phyloP scores from a whole-genome alignment of 352 stramenopile species.

The Globisporangium barbulae region DNA sequence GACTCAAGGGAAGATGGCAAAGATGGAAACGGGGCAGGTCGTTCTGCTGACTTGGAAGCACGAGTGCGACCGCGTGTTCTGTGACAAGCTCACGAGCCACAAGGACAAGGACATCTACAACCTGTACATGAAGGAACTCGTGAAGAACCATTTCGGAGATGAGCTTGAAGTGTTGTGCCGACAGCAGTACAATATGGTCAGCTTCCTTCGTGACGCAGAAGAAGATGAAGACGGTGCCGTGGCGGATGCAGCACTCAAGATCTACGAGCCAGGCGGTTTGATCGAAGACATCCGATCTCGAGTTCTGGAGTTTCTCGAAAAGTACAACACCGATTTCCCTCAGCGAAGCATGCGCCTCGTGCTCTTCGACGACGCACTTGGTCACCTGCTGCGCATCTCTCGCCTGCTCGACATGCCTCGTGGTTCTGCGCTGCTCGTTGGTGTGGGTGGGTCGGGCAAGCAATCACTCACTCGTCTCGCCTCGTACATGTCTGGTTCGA shows the following conservation, averaged over 20 bases:
- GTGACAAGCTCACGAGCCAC: slow-evolving; percentile 96
- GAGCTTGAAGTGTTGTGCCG: slow-evolving; percentile 70
- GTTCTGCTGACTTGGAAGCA: slow-evolving; percentile 97
- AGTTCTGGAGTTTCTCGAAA: slow-evolving; percentile 94
- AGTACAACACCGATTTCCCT: slow-evolving; percentile 97
- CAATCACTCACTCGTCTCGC: slow-evolving; percentile 96
- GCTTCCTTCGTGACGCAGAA: slow-evolving; percentile 96
- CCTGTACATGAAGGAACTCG: slow-evolving; percentile 90
- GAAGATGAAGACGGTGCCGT: slow-evolving; percentile 96
- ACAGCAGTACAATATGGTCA: slow-evolving; percentile 94
- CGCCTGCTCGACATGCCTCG: slow-evolving; percentile 96
- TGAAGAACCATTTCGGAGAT: slow-evolving; percentile 90
- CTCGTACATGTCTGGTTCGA: slow-evolving; percentile 94
- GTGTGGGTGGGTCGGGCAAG: slow-evolving; percentile 97
- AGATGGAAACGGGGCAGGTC: slow-evolving; percentile 91
- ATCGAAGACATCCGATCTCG: slow-evolving; percentile 90
- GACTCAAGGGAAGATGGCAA: slow-evolving; percentile 79
- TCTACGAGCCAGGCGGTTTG: slow-evolving; percentile 96
- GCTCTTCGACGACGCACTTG: slow-evolving; percentile 97
- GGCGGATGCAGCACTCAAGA: slow-evolving; percentile 93
- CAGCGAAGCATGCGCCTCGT: slow-evolving; percentile 96
- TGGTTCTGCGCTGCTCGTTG: slow-evolving; percentile 95
- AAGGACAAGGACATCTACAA: slow-evolving; percentile 96
- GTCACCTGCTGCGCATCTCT: slow-evolving; percentile 96
- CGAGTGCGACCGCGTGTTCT: slow-evolving; percentile 97